Conservation (phyloP, 1,284 basidiomycete genomes). For the Sporisorium graminicola region DNA sequence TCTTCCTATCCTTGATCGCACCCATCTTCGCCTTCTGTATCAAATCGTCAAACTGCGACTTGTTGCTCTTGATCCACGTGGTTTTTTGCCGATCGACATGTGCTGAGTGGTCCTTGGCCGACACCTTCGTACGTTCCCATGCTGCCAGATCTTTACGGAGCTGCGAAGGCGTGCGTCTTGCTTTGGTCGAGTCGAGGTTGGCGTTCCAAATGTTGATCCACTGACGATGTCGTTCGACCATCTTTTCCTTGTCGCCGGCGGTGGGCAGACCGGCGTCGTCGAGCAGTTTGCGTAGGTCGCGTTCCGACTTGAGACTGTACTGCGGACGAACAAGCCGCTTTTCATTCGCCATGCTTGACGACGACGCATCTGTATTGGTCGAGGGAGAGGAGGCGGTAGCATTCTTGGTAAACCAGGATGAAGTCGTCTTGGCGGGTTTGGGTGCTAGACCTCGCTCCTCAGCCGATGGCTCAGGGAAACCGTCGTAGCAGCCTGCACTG, state of each 20-base stretch:
- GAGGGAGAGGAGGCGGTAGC: conserved; percentile 8
- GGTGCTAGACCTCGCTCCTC: conserved; percentile 41
- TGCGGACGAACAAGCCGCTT: conserved; percentile 60
- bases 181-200: conserved; percentile 63
- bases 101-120: conserved; percentile 34
- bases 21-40: conserved; percentile 37
- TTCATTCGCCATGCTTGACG: conserved; percentile 20
- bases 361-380: conserved; percentile 11
- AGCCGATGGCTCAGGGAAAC: conserved; percentile 45
- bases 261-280: conserved; percentile 46
- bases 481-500: conserved; percentile 39
- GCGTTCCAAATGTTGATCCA: conserved; percentile 68
- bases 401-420: conserved; percentile 38
- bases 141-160: conserved; percentile 52
- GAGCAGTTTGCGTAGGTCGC: conserved; percentile 59
- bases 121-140: conserved; percentile 55
- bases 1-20: conserved; percentile 24
- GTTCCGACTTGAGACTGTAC: conserved; percentile 57
- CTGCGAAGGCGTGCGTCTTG: conserved; percentile 31
- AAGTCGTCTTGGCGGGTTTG: conserved; percentile 15
- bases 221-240: conserved; percentile 62
- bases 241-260: conserved; percentile 47
- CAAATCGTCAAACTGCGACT: conserved; percentile 43
- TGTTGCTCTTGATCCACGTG: conserved; percentile 43
- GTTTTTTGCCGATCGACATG: conserved; percentile 32